Percentiles rank a stretch among this genome's conserved stretches.
Evolutionary conservation across 2,329 filamentous ascomycete genomes (phyloP).

Genomic region (Mycosphaerella arachidis): DNA sequence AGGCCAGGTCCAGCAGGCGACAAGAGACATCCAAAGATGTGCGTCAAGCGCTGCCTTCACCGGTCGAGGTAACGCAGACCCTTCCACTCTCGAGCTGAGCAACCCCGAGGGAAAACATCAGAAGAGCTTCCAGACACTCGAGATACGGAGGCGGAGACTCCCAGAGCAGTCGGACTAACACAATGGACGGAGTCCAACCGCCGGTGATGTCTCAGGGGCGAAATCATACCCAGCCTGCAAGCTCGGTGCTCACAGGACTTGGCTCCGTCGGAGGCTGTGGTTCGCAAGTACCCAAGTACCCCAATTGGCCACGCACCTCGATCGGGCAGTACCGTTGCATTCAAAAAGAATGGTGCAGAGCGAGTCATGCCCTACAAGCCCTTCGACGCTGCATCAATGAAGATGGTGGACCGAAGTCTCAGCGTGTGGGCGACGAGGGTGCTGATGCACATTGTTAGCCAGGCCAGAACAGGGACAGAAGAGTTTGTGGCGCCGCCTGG

Average conservation of each 20-base stretch:
- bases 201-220: neutral
- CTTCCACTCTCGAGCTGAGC: neutral
- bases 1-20: neutral
- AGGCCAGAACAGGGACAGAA: neutral
- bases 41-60: neutral
- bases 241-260: neutral
- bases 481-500: neutral
- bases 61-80: neutral
- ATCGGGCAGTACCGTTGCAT: neutral
- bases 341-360: neutral
- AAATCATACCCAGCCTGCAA: neutral
- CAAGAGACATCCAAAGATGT: neutral
- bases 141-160: neutral
- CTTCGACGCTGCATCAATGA: neutral
- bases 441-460: neutral
- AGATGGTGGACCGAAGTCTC: conserved; percentile 1
- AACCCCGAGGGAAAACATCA: neutral
- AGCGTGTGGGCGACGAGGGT: neutral
- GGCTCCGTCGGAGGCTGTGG: neutral
- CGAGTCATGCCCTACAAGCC: neutral
- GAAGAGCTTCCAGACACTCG: neutral
- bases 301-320: neutral
- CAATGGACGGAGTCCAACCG: neutral
- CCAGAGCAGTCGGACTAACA: neutral
- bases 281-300: neutral